Percentiles rank a stretch among this genome's conserved stretches.
Evolutionary conservation across 1,284 basidiomycete species (phyloP).

Genomic region (Sanghuangporus weigelae): DNA sequence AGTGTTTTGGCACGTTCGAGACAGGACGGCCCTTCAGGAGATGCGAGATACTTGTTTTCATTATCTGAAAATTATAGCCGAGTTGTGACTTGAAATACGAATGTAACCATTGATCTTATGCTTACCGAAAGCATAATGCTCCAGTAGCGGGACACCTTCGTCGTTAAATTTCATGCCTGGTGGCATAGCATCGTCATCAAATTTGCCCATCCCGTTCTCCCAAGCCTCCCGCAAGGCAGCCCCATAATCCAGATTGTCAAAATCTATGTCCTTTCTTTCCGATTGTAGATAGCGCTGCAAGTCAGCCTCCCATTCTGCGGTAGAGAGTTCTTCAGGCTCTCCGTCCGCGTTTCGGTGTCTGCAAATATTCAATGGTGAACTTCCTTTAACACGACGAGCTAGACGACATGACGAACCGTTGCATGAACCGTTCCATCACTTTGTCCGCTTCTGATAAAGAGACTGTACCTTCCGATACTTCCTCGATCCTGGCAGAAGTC

Average conservation of each 20-base stretch:
- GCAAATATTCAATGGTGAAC: slow-evolving; percentile 1
- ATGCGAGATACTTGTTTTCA: slow-evolving; percentile 67
- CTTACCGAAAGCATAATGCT: slow-evolving; percentile 73
- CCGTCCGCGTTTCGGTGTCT: slow-evolving; percentile 60
- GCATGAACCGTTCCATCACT: neutral
- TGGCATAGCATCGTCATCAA: slow-evolving; percentile 32
- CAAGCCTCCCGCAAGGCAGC: slow-evolving; percentile 57
- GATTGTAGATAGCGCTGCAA: slow-evolving; percentile 76
- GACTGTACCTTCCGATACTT: slow-evolving; percentile 41
- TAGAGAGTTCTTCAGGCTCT: slow-evolving; percentile 55
- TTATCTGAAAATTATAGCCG: slow-evolving; percentile 34
- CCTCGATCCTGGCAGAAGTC: slow-evolving; percentile 47
- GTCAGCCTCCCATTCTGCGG: slow-evolving; percentile 86
- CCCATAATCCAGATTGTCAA: slow-evolving; percentile 42
- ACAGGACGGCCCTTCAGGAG: slow-evolving; percentile 45
- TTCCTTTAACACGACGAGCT: neutral
- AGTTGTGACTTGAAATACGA: neutral
- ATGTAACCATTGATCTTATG: slow-evolving; percentile 5
- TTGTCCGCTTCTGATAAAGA: slow-evolving; percentile 23
- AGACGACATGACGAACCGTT: slow-evolving; percentile 20
- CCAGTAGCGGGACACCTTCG: slow-evolving; percentile 68
- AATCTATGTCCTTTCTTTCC: slow-evolving; percentile 57
- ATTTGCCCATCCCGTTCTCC: slow-evolving; percentile 47
- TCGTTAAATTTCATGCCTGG: slow-evolving; percentile 53
- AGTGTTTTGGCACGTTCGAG: slow-evolving; percentile 69